phyloP scores from a whole-genome alignment of 441 rosid species.

The Gossypium davidsonii region DNA sequence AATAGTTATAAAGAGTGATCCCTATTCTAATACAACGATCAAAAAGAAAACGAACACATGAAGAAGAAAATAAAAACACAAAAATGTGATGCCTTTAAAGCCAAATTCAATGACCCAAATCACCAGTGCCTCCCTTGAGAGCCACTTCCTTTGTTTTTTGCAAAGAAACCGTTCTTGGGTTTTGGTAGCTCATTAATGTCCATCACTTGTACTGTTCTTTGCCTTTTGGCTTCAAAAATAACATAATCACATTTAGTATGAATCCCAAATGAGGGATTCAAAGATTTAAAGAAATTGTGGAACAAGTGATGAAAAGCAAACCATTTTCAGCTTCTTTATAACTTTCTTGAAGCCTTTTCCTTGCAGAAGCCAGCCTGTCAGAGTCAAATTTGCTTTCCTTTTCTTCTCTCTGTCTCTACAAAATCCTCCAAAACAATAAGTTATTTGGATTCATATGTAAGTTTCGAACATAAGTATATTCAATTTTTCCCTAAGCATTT shows the following conservation, averaged over 20 bases:
- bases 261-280: neutral
- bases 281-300: neutral
- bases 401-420: slow-evolving; percentile 66
- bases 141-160: slow-evolving; percentile 68
- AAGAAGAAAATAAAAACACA: neutral
- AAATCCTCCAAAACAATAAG: neutral
- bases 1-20: too few species aligned
- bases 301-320: slow-evolving; percentile 21
- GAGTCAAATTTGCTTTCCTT: slow-evolving; percentile 50
- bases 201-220: slow-evolving; percentile 97
- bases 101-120: slow-evolving; percentile 22
- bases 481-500: neutral
- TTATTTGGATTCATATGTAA: neutral
- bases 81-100: neutral
- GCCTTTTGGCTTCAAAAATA: slow-evolving; percentile 75
- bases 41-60: neutral
- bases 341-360: slow-evolving; percentile 77
- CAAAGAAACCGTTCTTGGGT: slow-evolving; percentile 80
- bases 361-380: slow-evolving; percentile 59
- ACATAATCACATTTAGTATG: slow-evolving; percentile 13
- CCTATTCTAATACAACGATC: neutral
- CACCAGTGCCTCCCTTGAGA: slow-evolving; percentile 90
- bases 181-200: slow-evolving; percentile 93
- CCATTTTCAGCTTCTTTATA: slow-evolving; percentile 90
- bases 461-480: neutral